Percentiles rank a stretch among this genome's conserved stretches.
These are phyloP conservation scores for Pythium dissimile DNA, from an alignment of 352 stramenopile genomes.

Conservation along the genomic window DNA sequence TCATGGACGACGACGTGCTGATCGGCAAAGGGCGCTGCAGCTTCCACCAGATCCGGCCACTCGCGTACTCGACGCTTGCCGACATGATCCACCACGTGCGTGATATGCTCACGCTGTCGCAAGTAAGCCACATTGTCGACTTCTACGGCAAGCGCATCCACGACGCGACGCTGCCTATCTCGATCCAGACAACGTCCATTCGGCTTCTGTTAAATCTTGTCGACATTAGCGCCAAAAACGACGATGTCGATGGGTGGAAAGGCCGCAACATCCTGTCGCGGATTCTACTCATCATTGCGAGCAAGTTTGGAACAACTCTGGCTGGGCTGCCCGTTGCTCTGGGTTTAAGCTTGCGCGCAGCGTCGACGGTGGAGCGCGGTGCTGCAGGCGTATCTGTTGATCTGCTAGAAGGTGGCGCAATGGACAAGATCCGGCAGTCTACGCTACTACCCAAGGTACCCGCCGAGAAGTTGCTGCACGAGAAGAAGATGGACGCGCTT, in stretches of 20 bases:
- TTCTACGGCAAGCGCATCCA: slow-evolving; percentile 93
- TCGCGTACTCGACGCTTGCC: slow-evolving; percentile 96
- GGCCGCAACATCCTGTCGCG: slow-evolving; percentile 88
- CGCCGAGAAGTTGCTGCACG: slow-evolving; percentile 51
- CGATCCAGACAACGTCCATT: slow-evolving; percentile 96
- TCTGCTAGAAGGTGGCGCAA: slow-evolving; percentile 76
- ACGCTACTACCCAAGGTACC: slow-evolving; percentile 60
- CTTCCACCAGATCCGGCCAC: slow-evolving; percentile 89
- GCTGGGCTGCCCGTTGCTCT: slow-evolving; percentile 67
- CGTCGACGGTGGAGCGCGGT: neutral
- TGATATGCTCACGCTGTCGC: slow-evolving; percentile 91
- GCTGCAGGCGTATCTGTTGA: slow-evolving; percentile 22
- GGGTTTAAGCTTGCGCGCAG: slow-evolving; percentile 42
- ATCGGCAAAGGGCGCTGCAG: slow-evolving; percentile 84
- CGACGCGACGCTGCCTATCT: slow-evolving; percentile 91
- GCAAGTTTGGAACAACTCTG: slow-evolving; percentile 92
- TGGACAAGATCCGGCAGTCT: slow-evolving; percentile 88
- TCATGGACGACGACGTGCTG: slow-evolving; percentile 95
- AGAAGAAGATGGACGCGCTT: slow-evolving; percentile 72
- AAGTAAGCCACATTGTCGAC: slow-evolving; percentile 94
- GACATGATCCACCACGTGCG: slow-evolving; percentile 98
- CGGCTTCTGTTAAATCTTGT: slow-evolving; percentile 95
- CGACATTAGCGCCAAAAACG: slow-evolving; percentile 96
- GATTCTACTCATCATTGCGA: slow-evolving; percentile 91
- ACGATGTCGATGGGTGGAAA: slow-evolving; percentile 83